Percentiles rank a stretch among this genome's conserved stretches.
Conservation (phyloP, 2,329 filamentous ascomycete species). For the Botrytis hyacinthi region DNA sequence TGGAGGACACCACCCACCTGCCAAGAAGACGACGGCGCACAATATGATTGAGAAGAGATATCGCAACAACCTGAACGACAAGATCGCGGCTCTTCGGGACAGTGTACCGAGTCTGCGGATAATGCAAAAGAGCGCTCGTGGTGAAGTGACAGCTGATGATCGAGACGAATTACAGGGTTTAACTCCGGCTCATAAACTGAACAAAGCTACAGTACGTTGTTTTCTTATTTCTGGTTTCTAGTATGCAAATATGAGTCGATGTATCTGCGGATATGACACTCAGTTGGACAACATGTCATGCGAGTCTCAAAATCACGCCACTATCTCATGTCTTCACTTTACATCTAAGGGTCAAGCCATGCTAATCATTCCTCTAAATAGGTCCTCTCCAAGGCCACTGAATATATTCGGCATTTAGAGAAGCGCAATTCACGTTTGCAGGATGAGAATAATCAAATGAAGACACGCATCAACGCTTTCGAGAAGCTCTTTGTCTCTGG, state of each 20-base stretch:
- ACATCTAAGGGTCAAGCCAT: not conserved
- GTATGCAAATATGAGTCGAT: slow-evolving; percentile 4
- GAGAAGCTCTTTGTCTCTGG: slow-evolving; percentile 77
- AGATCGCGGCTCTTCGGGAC: slow-evolving; percentile 88
- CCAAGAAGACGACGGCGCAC: slow-evolving; percentile 94
- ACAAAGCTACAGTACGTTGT: slow-evolving; percentile 79
- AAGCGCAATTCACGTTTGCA: slow-evolving; percentile 80
- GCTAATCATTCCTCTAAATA: slow-evolving; percentile 23
- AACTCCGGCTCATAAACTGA: slow-evolving; percentile 87
- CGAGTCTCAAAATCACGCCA: slow-evolving; percentile 21
- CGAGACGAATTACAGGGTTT: slow-evolving; percentile 79
- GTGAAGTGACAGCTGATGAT: slow-evolving; percentile 69
- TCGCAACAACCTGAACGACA: slow-evolving; percentile 93
- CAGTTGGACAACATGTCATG: slow-evolving; percentile 14
- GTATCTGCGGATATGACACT: slow-evolving; percentile 3
- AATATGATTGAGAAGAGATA: slow-evolving; percentile 99
- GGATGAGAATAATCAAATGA: slow-evolving; percentile 78
- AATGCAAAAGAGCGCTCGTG: slow-evolving; percentile 69
- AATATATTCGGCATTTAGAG: slow-evolving; percentile 92
- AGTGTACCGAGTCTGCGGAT: slow-evolving; percentile 88
- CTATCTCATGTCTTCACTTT: not conserved
- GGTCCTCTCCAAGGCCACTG: slow-evolving; percentile 86
- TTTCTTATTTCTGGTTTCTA: not conserved
- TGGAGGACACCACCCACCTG: slow-evolving; percentile 54
- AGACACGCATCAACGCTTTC: slow-evolving; percentile 71